Conservation (phyloP, 495 filamentous ascomycete species). For the Penicillium canescens region DNA sequence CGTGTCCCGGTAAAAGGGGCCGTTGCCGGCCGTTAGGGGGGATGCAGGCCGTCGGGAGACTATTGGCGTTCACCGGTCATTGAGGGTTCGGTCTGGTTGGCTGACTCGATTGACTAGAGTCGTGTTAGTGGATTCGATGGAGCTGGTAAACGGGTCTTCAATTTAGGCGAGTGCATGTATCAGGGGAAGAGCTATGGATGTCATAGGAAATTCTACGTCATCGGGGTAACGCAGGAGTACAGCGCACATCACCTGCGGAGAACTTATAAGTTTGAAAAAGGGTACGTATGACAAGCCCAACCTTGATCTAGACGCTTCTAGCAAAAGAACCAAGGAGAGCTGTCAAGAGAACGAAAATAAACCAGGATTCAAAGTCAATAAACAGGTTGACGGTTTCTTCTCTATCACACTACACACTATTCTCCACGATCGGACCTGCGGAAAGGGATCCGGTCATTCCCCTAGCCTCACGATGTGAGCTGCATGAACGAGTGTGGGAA, state of each 20-base stretch:
- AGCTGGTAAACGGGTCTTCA: too few relatives aligned
- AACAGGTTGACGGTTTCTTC: not conserved
- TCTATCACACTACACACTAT: slow-evolving; percentile 7
- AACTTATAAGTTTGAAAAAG: too few relatives aligned
- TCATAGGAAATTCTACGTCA: too few relatives aligned
- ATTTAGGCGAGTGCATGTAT: too few relatives aligned
- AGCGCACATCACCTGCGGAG: too few relatives aligned
- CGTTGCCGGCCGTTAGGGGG: slow-evolving; percentile 22
- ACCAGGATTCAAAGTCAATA: not conserved
- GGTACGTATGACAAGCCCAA: too few relatives aligned
- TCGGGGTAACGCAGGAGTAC: too few relatives aligned
- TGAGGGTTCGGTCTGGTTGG: not conserved
- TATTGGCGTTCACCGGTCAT: slow-evolving; percentile 1
- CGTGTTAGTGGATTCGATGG: too few relatives aligned
- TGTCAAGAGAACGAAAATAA: not conserved
- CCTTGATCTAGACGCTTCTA: too few relatives aligned
- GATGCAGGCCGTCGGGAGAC: slow-evolving; percentile 1
- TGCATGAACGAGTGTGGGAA: slow-evolving; percentile 2
- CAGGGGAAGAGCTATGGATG: too few relatives aligned
- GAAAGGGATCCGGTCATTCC: slow-evolving; percentile 4
- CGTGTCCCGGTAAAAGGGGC: slow-evolving; percentile 19
- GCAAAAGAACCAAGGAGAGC: too few relatives aligned
- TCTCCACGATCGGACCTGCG: slow-evolving; percentile 8
- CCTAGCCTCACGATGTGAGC: slow-evolving; percentile 4
- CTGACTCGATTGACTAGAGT: not conserved